Conservation (phyloP, 2,329 filamentous ascomycete species). For the Pseudogymnoascus sp. region DNA sequence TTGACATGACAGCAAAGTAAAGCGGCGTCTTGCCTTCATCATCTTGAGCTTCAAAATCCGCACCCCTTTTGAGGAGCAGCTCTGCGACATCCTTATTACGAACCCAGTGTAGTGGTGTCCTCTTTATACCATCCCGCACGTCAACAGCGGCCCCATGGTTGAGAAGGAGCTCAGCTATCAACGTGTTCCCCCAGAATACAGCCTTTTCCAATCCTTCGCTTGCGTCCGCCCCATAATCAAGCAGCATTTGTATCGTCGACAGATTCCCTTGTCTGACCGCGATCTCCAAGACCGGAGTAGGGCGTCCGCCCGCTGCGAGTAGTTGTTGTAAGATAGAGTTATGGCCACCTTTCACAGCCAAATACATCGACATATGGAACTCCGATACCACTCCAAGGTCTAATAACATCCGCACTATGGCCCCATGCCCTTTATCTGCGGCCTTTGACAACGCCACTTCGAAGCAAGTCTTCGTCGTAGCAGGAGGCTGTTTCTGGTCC, state of each 20-base stretch:
- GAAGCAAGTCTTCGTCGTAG: neutral
- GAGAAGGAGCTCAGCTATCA: neutral
- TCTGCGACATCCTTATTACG: neutral
- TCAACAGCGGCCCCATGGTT: neutral
- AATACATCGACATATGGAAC: neutral
- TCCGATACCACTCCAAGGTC: neutral
- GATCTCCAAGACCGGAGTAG: neutral
- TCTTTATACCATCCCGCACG: neutral
- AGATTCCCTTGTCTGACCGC: neutral
- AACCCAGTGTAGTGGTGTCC: neutral
- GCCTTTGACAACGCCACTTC: neutral
- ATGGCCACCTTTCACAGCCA: neutral
- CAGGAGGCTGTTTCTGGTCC: neutral
- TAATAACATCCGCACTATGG: neutral
- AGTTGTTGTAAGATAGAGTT: neutral
- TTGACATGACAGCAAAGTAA: neutral
- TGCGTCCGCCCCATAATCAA: neutral
- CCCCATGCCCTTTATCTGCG: neutral
- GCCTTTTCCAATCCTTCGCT: neutral
- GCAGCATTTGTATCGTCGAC: neutral
- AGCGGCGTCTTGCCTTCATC: neutral
- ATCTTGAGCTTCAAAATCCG: neutral
- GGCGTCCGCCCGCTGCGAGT: neutral
- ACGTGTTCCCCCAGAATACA: neutral
- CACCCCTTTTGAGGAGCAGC: neutral